A percentile compares a stretch with the other conserved stretches of the same genome.
Conservation (phyloP, 345 rosid species). For the Orychophragmus violaceus region DNA sequence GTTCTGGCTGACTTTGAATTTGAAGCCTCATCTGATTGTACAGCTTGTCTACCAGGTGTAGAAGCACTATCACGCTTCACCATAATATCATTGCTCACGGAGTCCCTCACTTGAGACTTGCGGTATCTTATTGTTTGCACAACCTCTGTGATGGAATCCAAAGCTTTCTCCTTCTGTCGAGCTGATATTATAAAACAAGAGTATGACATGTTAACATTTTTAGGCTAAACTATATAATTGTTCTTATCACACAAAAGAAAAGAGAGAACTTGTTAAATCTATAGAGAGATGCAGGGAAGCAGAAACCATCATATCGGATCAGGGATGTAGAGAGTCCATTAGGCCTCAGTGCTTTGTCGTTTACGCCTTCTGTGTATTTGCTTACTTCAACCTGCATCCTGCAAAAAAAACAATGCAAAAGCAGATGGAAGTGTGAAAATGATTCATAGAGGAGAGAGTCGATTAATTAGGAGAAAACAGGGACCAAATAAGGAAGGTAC, state of each 20-base stretch:
- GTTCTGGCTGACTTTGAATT: conserved; percentile 46
- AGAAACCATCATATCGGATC: conserved; percentile 85
- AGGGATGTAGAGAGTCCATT: conserved; percentile 79
- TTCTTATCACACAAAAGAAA: background rate
- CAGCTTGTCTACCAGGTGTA: conserved; percentile 41
- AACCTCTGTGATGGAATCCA: conserved; percentile 79
- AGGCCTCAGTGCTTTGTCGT: conserved; percentile 70
- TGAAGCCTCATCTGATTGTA: conserved; percentile 36
- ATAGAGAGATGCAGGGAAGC: conserved; percentile 8
- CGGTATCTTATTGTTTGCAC: conserved; percentile 70
- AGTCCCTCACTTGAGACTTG: conserved; percentile 36
- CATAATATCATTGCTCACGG: conserved; percentile 32
- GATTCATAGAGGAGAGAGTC: background rate
- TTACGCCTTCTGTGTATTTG: conserved; percentile 86
- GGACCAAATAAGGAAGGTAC: conserved; percentile 24
- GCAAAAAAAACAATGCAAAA: conserved; percentile 15
- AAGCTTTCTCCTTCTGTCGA: conserved; percentile 81
- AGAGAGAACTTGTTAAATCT: background rate
- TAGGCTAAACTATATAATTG: background rate
- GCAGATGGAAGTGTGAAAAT: background rate
- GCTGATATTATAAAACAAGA: conserved; percentile 40
- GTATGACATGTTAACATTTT: background rate
- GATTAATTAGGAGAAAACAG: background rate
- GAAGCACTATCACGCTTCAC: conserved; percentile 4
- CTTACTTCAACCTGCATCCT: conserved; percentile 99